These are phyloP conservation scores for Suillus tomentosus DNA, from an alignment of 768 basidiomycete species.

Conservation along the genomic window DNA sequence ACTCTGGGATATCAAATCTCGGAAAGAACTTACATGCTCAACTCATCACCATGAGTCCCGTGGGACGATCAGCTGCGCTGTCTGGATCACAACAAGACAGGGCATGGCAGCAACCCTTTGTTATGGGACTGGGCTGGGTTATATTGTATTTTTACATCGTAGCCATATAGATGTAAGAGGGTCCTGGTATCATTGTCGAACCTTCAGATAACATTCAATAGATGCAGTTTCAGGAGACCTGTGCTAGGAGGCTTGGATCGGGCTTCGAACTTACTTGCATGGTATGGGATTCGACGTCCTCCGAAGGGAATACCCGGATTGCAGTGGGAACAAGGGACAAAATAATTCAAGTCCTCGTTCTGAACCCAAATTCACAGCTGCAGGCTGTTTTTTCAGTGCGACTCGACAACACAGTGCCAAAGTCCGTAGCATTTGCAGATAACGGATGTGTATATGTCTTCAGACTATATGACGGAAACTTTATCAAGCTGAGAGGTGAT, in stretches of 20 bases:
- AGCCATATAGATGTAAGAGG: not conserved
- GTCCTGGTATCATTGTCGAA: not conserved
- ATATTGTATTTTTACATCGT: not conserved
- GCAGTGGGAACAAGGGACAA: no score
- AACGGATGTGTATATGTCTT: no score
- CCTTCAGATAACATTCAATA: not conserved
- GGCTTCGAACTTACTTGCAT: not conserved
- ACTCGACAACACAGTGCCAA: no score
- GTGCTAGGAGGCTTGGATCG: not conserved
- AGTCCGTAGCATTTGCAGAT: no score
- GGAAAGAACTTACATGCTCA: no score
- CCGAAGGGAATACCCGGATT: not conserved
- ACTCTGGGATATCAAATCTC: not conserved
- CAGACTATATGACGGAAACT: no score
- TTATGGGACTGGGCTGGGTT: not conserved
- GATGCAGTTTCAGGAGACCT: not conserved
- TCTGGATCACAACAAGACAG: not conserved
- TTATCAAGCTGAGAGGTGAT: no score
- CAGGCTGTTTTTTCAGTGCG: no score
- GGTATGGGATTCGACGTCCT: not conserved
- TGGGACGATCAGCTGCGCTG: no score
- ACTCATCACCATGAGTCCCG: no score
- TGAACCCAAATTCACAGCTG: no score
- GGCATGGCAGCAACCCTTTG: not conserved
- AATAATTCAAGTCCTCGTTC: no score